These are phyloP conservation scores for Termitomyces sp. DNA, from an alignment of 768 basidiomycete species.

Conservation along the genomic window DNA sequence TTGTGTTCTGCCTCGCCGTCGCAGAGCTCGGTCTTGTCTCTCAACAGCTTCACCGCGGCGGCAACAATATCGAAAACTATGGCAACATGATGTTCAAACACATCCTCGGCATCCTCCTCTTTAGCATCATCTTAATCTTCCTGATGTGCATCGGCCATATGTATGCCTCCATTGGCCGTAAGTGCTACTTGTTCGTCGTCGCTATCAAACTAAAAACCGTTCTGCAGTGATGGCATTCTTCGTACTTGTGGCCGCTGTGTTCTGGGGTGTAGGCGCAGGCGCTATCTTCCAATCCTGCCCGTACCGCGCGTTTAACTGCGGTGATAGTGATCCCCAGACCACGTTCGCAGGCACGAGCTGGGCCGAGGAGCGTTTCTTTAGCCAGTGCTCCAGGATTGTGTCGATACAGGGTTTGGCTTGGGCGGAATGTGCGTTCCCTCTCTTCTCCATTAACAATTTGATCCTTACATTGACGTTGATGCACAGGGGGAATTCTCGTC, in stretches of 20 bases:
- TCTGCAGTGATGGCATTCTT: constrained; percentile 8
- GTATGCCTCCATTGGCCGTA: constrained; percentile 2
- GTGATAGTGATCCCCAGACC: background rate
- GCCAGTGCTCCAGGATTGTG: constrained; percentile 13
- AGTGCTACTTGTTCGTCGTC: background rate
- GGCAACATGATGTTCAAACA: constrained; percentile 14
- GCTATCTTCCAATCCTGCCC: constrained; percentile 9
- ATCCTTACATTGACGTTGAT: background rate
- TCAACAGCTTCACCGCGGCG: constrained; percentile 7
- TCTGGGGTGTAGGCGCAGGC: constrained; percentile 12
- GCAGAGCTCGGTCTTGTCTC: constrained; percentile 6
- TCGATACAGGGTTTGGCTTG: constrained; percentile 12
- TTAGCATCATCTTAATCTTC: constrained; percentile 5
- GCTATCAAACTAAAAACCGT: background rate
- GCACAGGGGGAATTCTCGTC: constrained; percentile 7
- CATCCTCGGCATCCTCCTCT: constrained; percentile 10
- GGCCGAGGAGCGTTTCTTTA: constrained; percentile 9
- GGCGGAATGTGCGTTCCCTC: constrained; percentile 8
- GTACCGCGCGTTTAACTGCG: constrained; percentile 9
- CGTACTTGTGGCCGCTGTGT: constrained; percentile 7
- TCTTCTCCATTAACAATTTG: no score
- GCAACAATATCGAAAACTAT: constrained; percentile 8
- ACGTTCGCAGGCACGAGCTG: constrained; percentile 9
- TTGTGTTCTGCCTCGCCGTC: background rate
- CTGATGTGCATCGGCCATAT: constrained; percentile 12